Conservation (phyloP, 2,329 filamentous ascomycete species). For the Hypoxylon sp. region DNA sequence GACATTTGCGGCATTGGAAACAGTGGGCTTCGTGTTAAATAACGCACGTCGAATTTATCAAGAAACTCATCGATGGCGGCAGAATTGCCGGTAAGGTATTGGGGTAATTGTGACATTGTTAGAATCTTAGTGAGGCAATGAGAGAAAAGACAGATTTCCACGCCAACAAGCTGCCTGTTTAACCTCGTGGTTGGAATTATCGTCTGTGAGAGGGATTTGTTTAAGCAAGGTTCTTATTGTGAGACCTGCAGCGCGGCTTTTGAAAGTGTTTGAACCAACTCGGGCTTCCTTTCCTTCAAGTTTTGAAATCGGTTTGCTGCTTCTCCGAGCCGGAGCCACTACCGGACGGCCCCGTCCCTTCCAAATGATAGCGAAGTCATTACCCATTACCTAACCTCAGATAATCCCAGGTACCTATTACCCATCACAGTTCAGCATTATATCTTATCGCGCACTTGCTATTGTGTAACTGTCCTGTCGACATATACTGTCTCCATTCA, state of each 20-base stretch:
- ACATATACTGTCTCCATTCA: background rate
- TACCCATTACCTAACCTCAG: background rate
- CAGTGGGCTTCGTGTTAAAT: conserved; percentile 37
- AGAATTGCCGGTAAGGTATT: conserved; percentile 82
- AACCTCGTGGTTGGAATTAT: background rate
- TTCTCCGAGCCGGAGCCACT: background rate
- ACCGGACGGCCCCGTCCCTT: background rate
- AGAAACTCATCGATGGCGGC: conserved; percentile 84
- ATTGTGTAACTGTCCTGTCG: background rate
- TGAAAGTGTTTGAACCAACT: background rate
- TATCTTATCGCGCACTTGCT: background rate
- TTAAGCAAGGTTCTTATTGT: background rate
- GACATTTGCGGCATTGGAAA: conserved; percentile 28
- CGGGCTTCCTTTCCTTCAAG: background rate
- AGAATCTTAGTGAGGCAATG: background rate
- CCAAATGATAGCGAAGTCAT: background rate
- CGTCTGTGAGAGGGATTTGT: background rate
- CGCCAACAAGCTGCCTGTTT: background rate
- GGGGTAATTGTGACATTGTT: conserved; percentile 57
- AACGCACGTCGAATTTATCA: conserved; percentile 88
- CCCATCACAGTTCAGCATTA: background rate
- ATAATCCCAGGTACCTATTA: background rate
- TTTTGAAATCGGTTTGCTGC: background rate
- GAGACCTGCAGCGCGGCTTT: background rate
- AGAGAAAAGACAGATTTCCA: background rate